Conservation (phyloP, 306 rosid species). For the Gleditsia sinensis region DNA sequence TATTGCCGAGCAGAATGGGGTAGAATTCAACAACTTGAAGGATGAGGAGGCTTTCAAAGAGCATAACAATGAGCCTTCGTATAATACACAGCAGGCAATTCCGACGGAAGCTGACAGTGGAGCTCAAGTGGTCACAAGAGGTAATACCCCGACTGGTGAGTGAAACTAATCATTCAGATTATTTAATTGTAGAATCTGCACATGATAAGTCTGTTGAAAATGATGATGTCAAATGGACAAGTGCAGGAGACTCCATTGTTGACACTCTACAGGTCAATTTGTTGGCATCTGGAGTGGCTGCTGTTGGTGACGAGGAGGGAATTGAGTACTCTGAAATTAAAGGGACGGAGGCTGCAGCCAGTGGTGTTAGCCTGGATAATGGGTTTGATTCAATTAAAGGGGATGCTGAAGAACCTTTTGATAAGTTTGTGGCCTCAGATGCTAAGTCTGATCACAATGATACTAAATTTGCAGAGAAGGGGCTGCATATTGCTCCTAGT, state of each 20-base stretch:
- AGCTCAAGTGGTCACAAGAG: slow-evolving; percentile 17
- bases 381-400: slow-evolving; percentile 45
- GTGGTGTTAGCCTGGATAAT: slow-evolving; percentile 49
- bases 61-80: too few relatives aligned
- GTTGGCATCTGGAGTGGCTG: slow-evolving; percentile 44
- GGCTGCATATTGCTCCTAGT: slow-evolving; percentile 23
- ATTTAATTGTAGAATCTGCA: slow-evolving; percentile 28
- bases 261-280: slow-evolving; percentile 37
- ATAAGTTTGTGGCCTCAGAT: neutral
- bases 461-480: slow-evolving; percentile 25
- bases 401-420: slow-evolving; percentile 34
- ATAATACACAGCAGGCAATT: neutral
- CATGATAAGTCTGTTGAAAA: slow-evolving; percentile 31
- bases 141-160: slow-evolving; percentile 8
- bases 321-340: slow-evolving; percentile 45
- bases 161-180: slow-evolving; percentile 22
- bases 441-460: slow-evolving; percentile 27
- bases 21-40: slow-evolving; percentile 16
- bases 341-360: slow-evolving; percentile 39
- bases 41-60: too few relatives aligned
- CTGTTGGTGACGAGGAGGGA: slow-evolving; percentile 48
- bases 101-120: slow-evolving; percentile 20
- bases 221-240: slow-evolving; percentile 21
- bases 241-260: slow-evolving; percentile 46
- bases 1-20: slow-evolving; percentile 24